These are phyloP conservation scores for Globisporangium nodosum DNA, from an alignment of 352 stramenopile genomes.

Conservation along the genomic window DNA sequence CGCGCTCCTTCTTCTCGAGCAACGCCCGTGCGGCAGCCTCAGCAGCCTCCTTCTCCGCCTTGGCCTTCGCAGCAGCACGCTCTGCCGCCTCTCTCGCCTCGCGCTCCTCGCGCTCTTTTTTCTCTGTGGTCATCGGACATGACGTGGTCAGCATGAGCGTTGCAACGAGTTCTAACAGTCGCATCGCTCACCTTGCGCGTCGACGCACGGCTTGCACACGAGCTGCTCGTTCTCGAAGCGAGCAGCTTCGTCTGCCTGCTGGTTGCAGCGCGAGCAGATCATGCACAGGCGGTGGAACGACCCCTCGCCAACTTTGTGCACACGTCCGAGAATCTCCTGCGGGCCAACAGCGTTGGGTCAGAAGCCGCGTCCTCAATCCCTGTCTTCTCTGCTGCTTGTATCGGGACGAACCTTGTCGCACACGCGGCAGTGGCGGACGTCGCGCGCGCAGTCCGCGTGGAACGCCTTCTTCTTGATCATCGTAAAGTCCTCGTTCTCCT, in stretches of 20 bases:
- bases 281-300: conserved; percentile 81
- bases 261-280: conserved; percentile 64
- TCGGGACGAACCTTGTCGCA: conserved; percentile 52
- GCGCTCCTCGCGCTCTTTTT: conserved; percentile 40
- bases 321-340: conserved; percentile 70
- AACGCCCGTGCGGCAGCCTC: conserved; percentile 33
- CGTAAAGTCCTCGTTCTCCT: conserved; percentile 71
- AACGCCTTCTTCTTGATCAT: conserved; percentile 84
- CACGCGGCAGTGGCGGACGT: conserved; percentile 58
- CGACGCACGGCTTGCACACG: conserved; percentile 47
- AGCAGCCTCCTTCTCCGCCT: conserved; percentile 46
- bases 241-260: conserved; percentile 59
- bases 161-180: background rate
- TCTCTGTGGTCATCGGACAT: conserved; percentile 2
- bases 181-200: conserved; percentile 28
- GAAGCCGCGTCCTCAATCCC: background rate
- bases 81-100: conserved; percentile 50
- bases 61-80: conserved; percentile 31
- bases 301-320: conserved; percentile 55
- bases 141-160: background rate
- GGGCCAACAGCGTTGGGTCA: background rate
- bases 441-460: conserved; percentile 62
- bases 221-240: conserved; percentile 46
- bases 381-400: no score
- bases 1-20: conserved; percentile 41